phyloP scores from a whole-genome alignment of 495 filamentous ascomycete species.

The Usnea hakonensis region DNA sequence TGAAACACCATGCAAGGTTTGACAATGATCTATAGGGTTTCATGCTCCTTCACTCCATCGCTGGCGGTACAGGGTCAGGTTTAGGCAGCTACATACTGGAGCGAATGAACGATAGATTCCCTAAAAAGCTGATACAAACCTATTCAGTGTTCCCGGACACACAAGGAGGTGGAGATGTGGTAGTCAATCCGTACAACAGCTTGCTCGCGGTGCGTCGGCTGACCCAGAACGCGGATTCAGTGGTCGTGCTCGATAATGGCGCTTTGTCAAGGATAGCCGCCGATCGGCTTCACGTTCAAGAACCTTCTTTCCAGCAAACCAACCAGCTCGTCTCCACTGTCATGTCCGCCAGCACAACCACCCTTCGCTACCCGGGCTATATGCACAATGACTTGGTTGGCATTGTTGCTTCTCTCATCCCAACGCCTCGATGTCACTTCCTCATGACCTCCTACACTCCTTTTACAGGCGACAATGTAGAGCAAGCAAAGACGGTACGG shows the following conservation, averaged over 20 bases:
- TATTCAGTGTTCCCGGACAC: conserved; percentile 97
- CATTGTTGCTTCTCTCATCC: conserved; percentile 91
- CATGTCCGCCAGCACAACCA: conserved; percentile 96
- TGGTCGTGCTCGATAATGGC: conserved; percentile 95
- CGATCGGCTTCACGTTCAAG: conserved; percentile 85
- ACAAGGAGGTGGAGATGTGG: conserved; percentile 73
- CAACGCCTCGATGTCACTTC: conserved; percentile 94
- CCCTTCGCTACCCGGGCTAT: conserved; percentile 92
- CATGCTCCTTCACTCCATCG: conserved; percentile 97
- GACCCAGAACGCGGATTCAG: conserved; percentile 93
- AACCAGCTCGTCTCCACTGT: conserved; percentile 97
- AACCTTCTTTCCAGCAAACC: conserved; percentile 92
- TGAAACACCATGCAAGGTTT: neutral
- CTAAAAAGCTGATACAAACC: conserved; percentile 97
- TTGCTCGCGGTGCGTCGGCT: conserved; percentile 82
- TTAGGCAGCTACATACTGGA: conserved; percentile 93
- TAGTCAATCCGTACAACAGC: conserved; percentile 98
- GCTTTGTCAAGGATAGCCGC: conserved; percentile 90
- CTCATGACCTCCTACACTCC: conserved; percentile 97
- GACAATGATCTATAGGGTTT: conserved; percentile 55
- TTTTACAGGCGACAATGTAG: conserved; percentile 90
- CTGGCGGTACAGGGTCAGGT: conserved; percentile 91
- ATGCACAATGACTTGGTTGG: conserved; percentile 99
- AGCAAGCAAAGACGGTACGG: conserved; percentile 91
- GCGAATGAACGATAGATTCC: conserved; percentile 91